Evolutionary conservation across 2,329 filamentous ascomycete species (phyloP).

Genomic region (Fusarium sacchari): DNA sequence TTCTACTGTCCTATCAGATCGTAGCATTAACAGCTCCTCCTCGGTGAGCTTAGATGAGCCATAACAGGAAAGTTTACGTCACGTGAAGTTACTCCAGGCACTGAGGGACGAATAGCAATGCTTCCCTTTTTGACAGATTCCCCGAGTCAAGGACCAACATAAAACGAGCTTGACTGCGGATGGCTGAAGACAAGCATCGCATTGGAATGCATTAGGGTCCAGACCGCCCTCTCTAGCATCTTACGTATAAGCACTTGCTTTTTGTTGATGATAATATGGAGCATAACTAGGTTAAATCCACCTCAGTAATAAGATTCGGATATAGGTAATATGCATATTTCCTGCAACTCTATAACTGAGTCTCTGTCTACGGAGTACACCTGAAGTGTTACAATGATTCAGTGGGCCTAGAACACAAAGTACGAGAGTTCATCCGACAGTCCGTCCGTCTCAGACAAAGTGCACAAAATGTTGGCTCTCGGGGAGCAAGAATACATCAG

Average conservation of each 20-base stretch:
- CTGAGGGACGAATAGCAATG: background rate
- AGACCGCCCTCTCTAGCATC: background rate
- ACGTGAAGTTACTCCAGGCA: conserved; percentile 23
- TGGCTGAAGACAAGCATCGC: background rate
- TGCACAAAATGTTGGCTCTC: background rate
- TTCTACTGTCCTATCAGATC: background rate
- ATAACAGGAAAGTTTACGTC: conserved; percentile 31
- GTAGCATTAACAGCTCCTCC: background rate
- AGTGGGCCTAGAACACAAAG: conserved; percentile 1
- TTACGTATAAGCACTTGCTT: conserved; percentile 10
- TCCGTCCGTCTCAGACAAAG: background rate
- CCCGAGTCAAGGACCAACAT: background rate
- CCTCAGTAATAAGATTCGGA: background rate
- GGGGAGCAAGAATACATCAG: too few relatives aligned
- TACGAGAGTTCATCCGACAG: background rate
- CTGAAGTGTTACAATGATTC: background rate
- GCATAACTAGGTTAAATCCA: conserved; percentile 2
- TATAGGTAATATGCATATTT: background rate
- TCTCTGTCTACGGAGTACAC: background rate
- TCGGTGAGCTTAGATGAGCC: conserved; percentile 20
- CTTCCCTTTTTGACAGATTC: background rate
- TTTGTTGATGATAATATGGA: conserved; percentile 1
- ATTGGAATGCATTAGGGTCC: background rate
- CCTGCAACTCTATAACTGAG: background rate
- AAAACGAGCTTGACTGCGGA: background rate